Conservation (phyloP, 2,329 filamentous ascomycete genomes). For the Fusarium pseudoanthophilum region DNA sequence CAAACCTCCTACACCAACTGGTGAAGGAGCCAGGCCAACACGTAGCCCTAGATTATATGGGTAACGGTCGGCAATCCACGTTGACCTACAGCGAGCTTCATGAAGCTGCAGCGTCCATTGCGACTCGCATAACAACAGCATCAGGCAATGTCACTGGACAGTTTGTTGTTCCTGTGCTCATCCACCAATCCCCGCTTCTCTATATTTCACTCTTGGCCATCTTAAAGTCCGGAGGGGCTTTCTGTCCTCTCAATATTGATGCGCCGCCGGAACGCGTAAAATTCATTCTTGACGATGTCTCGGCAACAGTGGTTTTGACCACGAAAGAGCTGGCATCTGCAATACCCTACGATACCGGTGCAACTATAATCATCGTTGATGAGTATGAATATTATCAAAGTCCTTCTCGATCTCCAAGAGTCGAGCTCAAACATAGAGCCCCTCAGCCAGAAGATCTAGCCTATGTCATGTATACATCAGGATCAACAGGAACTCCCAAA, state of each 20-base stretch:
- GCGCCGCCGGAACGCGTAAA: slow-evolving; percentile 78
- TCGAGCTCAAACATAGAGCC: slow-evolving; percentile 23
- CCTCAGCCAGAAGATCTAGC: slow-evolving; percentile 64
- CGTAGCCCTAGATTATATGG: slow-evolving; percentile 49
- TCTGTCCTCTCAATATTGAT: slow-evolving; percentile 85
- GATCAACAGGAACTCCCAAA: slow-evolving; percentile 89
- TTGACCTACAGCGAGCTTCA: slow-evolving; percentile 75
- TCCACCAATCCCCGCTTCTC: slow-evolving; percentile 80
- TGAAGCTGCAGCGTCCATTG: slow-evolving; percentile 64
- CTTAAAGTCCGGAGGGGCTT: slow-evolving; percentile 83
- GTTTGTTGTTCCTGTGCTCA: slow-evolving; percentile 76
- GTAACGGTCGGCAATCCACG: slow-evolving; percentile 43
- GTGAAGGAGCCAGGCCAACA: slow-evolving; percentile 55
- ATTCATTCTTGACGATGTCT: slow-evolving; percentile 84
- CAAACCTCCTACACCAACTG: slow-evolving; percentile 66
- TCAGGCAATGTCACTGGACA: slow-evolving; percentile 38
- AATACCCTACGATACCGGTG: slow-evolving; percentile 49
- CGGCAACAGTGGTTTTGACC: slow-evolving; percentile 75
- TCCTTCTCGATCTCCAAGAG: background rate
- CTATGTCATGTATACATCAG: slow-evolving; percentile 95
- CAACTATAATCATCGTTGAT: slow-evolving; percentile 53
- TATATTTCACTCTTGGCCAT: slow-evolving; percentile 83
- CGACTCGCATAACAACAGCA: slow-evolving; percentile 56
- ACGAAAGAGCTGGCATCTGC: slow-evolving; percentile 58
- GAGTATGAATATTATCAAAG: slow-evolving; percentile 28